Conservation (phyloP, 768 basidiomycete species). For the Suillus luteus region DNA sequence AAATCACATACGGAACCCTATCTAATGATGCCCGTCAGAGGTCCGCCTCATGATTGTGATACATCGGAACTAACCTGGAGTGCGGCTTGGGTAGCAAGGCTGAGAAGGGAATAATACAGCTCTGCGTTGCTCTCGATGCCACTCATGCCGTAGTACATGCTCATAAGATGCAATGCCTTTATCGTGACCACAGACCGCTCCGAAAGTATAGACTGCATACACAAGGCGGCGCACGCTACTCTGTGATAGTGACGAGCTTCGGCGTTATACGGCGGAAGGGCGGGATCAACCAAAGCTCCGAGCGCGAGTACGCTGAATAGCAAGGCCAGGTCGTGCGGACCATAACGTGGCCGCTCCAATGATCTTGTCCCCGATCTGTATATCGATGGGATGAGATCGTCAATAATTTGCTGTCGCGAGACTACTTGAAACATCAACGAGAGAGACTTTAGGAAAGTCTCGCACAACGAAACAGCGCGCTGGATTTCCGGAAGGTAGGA, state of each 20-base stretch:
- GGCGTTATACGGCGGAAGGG: slow-evolving; percentile 47
- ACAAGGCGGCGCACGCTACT: slow-evolving; percentile 47
- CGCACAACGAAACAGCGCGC: slow-evolving; percentile 45
- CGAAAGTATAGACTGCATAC: slow-evolving; percentile 46
- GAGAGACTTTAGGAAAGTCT: slow-evolving; percentile 49
- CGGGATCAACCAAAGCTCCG: slow-evolving; percentile 49
- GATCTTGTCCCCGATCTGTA: slow-evolving; percentile 29
- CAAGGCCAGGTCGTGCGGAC: slow-evolving; percentile 53
- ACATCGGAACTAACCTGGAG: slow-evolving; percentile 36
- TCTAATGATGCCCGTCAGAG: slow-evolving; percentile 11
- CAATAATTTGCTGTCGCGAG: slow-evolving; percentile 45
- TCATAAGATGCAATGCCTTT: slow-evolving; percentile 54
- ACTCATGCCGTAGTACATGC: slow-evolving; percentile 55
- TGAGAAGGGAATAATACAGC: slow-evolving; percentile 46
- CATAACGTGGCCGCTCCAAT: slow-evolving; percentile 27
- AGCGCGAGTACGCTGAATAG: slow-evolving; percentile 49
- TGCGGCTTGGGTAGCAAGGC: slow-evolving; percentile 50
- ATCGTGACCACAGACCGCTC: slow-evolving; percentile 49
- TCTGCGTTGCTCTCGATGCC: slow-evolving; percentile 53
- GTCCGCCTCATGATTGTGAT: not conserved
- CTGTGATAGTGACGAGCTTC: slow-evolving; percentile 55
- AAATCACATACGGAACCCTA: slow-evolving; percentile 18
- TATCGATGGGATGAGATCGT: slow-evolving; percentile 48
- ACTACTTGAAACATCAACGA: slow-evolving; percentile 55
- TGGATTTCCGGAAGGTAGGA: slow-evolving; percentile 46